Evolutionary conservation across 345 rosid species (phyloP).

Genomic region (Trapa bicornis): DNA sequence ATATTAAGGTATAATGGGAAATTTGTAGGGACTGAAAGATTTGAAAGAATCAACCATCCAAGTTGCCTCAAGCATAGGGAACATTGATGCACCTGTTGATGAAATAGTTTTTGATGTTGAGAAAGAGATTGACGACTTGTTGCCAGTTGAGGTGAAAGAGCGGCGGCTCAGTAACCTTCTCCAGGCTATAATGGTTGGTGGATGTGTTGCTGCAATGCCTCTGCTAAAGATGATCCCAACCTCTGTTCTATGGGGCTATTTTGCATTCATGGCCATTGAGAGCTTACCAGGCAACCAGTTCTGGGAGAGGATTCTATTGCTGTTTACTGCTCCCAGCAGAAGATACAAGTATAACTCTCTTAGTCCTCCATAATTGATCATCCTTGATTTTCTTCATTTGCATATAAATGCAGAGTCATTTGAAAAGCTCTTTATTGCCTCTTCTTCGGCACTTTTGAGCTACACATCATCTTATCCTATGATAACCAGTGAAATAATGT

Average conservation of each 20-base stretch:
- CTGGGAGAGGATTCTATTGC: constrained; percentile 83
- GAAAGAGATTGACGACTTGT: constrained; percentile 69
- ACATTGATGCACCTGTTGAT: constrained; percentile 24
- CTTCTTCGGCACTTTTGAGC: neutral
- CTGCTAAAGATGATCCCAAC: constrained; percentile 72
- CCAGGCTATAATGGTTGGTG: constrained; percentile 73
- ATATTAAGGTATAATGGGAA: neutral
- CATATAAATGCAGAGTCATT: neutral
- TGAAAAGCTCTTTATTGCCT: neutral
- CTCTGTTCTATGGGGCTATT: constrained; percentile 92
- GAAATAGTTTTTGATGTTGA: constrained; percentile 63
- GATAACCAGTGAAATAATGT: neutral
- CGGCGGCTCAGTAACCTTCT: constrained; percentile 88
- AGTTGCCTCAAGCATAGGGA: constrained; percentile 12
- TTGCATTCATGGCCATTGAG: constrained; percentile 89
- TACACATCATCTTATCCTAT: neutral
- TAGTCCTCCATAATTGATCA: constrained; percentile 4
- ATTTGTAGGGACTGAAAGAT: constrained; percentile 12
- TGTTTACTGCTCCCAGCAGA: constrained; percentile 77
- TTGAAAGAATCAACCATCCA: constrained; percentile 13
- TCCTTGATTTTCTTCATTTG: neutral
- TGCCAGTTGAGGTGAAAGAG: constrained; percentile 93
- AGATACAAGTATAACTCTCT: constrained; percentile 64
- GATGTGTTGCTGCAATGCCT: constrained; percentile 86
- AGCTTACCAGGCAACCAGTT: constrained; percentile 94